Evolutionary conservation across 371 early-diverging fungal species (phyloP), one percentile per base, ranked within the genome.

Genomic region (Zancudomyces culisetae): DNA sequence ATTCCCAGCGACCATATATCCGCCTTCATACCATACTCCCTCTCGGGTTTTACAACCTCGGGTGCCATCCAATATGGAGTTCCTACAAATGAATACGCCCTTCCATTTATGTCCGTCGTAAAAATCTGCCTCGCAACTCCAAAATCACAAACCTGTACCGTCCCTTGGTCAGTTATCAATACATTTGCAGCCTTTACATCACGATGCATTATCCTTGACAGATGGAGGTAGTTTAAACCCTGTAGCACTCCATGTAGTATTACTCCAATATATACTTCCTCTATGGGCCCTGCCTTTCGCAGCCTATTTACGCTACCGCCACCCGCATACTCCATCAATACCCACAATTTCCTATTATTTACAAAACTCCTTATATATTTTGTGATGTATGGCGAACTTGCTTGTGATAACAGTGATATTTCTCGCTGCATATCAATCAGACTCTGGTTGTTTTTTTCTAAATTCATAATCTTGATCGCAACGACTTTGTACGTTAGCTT

Each of bases 141-240:
- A 70, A 87, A 85, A 74, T 96, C 97, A 65, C 95, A 94, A 42
- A 96, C 71, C 62, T 94, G 93, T 19, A 95, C 88, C 26, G 81
- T 73, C 10, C 94, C 97, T 45, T 83, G 80, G 21, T 80, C 80
- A 6, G 93, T 95, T 47, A 92, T 64, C 21, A 96, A 69, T 26
- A 96, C 81, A 62, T 96, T 96, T 39, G 95, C 92, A 3, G 94
- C 87, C 77, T 97, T 97, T 54, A 97, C 90, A 61, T 97, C 98
- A 51, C 98, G 73, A 57, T 97, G 98, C 55, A 97, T 93, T 56
- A 97, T 95, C 19, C 79, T 78, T 45, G 80, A 81, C 55, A 85
- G 86, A 68, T 98, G 96, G 42, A 98, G 71, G 66, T 95, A 98
- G 13, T 77, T 73, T 22, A 98, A 73, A 0, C 95, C 95, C 27